These are phyloP conservation scores for Penicillium sp. DNA, from an alignment of 2,329 filamentous ascomycete species.

Conservation along the genomic window DNA sequence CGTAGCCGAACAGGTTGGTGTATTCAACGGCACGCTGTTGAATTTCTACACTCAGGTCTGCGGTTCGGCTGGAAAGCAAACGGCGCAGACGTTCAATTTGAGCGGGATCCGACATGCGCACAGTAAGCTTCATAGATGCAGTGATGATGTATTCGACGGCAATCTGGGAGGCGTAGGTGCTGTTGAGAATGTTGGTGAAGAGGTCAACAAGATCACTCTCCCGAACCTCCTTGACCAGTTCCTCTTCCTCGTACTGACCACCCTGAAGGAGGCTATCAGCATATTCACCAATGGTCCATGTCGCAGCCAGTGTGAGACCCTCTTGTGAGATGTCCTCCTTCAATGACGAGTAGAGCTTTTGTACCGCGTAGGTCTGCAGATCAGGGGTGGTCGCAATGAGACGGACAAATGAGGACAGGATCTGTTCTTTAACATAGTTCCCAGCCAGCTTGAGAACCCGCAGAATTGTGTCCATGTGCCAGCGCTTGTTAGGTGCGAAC, in stretches of 20 bases:
- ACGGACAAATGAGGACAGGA: constrained; percentile 92
- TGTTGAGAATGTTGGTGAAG: constrained; percentile 89
- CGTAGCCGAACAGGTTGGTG: constrained; percentile 86
- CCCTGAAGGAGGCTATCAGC: constrained; percentile 85
- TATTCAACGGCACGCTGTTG: constrained; percentile 97
- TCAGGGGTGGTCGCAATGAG: constrained; percentile 93
- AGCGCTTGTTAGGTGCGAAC: constrained; percentile 93
- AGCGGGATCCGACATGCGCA: constrained; percentile 75
- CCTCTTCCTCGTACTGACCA: constrained; percentile 91
- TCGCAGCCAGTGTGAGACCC: constrained; percentile 84
- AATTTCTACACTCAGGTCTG: constrained; percentile 89
- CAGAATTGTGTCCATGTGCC: constrained; percentile 98
- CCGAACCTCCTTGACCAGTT: constrained; percentile 76
- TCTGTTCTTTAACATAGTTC: constrained; percentile 97
- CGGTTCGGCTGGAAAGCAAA: constrained; percentile 72
- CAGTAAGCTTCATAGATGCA: constrained; percentile 90
- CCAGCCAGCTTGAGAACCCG: constrained; percentile 89
- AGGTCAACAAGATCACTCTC: constrained; percentile 89
- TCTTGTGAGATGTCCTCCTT: constrained; percentile 98
- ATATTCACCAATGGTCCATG: constrained; percentile 98
- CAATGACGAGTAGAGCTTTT: constrained; percentile 85
- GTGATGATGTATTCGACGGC: constrained; percentile 96
- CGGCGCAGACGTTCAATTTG: constrained; percentile 83
- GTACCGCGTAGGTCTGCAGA: constrained; percentile 91
- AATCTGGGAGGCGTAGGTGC: constrained; percentile 86